Base-by-base conservation (phyloP, 106 monocot genomes). In the Ottelia alismoides region DNA sequence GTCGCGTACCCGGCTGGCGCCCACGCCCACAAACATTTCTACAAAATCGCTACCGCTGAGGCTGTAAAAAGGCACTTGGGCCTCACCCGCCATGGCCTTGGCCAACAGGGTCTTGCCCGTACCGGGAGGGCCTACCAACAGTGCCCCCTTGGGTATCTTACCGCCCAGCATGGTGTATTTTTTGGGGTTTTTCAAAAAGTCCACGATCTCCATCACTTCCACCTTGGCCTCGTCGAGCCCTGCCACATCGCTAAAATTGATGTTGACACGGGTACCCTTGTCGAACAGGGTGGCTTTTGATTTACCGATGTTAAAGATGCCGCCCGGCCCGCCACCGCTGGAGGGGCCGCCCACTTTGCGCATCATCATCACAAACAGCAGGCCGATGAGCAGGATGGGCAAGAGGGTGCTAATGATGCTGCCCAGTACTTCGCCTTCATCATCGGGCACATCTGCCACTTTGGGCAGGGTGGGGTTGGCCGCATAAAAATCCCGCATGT, bases 11-110 rank as follows among this genome's bases (percentile, higher is more conserved):
- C 89, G 74, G 22, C 82, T 79, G 24, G 98, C 89, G 30, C 98
- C 98, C 49, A 98, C 90, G 30, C 98, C 98, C 66, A 98, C 98
- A 75, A 98, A 98, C 89, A 98, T 98, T 69, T 98, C 98, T 90
- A 90, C 82, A 52, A 98, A 98, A 62, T 98, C 98, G 27, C 89
- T 90, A 62, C 90, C 98, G 64, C 89, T 82, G 26, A 98, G 85
- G 20, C 82, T 90, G 45, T 90, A 59, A 31, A 98, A 98, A 3
- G 98, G 98, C 20, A 98, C 98, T 28, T 56, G 79, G 30, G 98
- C 89, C 63, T 98, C 98, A 49, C 98, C 98, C 16, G 89, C 98
- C 27, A 82, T 98, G 54, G 98, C 98, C 73, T 98, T 98, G 11
- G 98, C 89, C 50, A 98, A 82, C 50, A 98, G 90, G n/a, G 98